These are phyloP conservation scores for Leishmania arabica DNA, from an alignment of 208 protist species.

Conservation along the genomic window DNA sequence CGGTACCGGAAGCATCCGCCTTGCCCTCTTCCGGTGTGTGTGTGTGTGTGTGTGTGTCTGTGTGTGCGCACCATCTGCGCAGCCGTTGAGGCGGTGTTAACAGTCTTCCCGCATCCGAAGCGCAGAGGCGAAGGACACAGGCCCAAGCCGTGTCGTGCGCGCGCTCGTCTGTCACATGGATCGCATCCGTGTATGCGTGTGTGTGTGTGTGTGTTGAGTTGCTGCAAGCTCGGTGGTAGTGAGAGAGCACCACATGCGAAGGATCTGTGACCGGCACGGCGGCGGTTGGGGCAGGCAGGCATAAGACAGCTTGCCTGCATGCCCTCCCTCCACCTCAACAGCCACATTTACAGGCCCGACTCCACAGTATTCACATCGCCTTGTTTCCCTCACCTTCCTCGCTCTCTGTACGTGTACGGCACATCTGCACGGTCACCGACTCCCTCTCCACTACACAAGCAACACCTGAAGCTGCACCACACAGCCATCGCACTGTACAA, in stretches of 20 bases:
- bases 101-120: not conserved
- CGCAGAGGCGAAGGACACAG: not conserved
- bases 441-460: not conserved
- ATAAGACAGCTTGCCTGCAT: not conserved
- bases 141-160: not conserved
- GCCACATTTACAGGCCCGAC: not conserved
- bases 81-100: not conserved
- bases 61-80: not conserved
- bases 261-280: not conserved
- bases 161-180: not conserved
- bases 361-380: not conserved
- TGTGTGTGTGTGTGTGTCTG: not conserved
- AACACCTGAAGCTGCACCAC: not conserved
- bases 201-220: not conserved
- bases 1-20: not conserved
- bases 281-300: not conserved
- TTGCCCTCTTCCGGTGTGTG: not conserved
- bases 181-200: not conserved
- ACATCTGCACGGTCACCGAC: not conserved
- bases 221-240: not conserved
- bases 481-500: not conserved
- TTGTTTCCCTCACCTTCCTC: not conserved
- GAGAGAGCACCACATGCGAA: not conserved
- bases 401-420: conserved; percentile 2
- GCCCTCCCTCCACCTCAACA: not conserved